Conservation (phyloP, 768 basidiomycete species). For the Tephrocybe sp. region DNA sequence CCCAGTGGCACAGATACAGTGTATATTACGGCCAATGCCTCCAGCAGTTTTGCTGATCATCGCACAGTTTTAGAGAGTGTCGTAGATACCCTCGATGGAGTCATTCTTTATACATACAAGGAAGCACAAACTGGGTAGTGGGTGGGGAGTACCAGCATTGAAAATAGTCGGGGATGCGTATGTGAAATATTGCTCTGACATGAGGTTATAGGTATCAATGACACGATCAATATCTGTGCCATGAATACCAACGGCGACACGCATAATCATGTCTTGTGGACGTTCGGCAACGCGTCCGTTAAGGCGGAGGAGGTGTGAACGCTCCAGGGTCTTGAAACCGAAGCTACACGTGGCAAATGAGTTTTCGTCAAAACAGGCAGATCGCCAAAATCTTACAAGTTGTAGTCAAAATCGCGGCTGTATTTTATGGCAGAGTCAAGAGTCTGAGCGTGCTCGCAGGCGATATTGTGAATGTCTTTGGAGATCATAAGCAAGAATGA, state of each 20-base stretch:
- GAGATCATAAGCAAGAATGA: slow-evolving; percentile 66
- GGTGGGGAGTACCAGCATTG: slow-evolving; percentile 94
- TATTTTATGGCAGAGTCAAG: slow-evolving; percentile 97
- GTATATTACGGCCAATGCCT: slow-evolving; percentile 94
- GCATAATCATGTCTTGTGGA: slow-evolving; percentile 99
- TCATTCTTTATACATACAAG: slow-evolving; percentile 98
- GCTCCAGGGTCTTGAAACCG: slow-evolving; percentile 99
- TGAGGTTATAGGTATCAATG: slow-evolving; percentile 90
- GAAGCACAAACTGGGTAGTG: slow-evolving; percentile 97
- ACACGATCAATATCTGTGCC: slow-evolving; percentile 85
- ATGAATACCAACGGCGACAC: slow-evolving; percentile 97
- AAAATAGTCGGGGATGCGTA: slow-evolving; percentile 97
- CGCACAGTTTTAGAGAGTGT: slow-evolving; percentile 95
- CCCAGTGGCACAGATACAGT: slow-evolving; percentile 96
- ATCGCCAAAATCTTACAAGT: slow-evolving; percentile 57
- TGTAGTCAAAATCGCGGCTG: slow-evolving; percentile 97
- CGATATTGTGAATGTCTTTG: slow-evolving; percentile 76
- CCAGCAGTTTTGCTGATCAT: slow-evolving; percentile 99
- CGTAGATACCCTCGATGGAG: slow-evolving; percentile 98
- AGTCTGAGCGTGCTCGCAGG: slow-evolving; percentile 74
- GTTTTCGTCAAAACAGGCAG: not conserved
- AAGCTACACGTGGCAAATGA: slow-evolving; percentile 50
- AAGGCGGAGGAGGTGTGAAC: slow-evolving; percentile 93
- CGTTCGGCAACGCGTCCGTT: slow-evolving; percentile 94
- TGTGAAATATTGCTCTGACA: slow-evolving; percentile 98